Evolutionary conservation across 495 filamentous ascomycete genomes (phyloP).

Genomic region (Penicillium malachiteum): DNA sequence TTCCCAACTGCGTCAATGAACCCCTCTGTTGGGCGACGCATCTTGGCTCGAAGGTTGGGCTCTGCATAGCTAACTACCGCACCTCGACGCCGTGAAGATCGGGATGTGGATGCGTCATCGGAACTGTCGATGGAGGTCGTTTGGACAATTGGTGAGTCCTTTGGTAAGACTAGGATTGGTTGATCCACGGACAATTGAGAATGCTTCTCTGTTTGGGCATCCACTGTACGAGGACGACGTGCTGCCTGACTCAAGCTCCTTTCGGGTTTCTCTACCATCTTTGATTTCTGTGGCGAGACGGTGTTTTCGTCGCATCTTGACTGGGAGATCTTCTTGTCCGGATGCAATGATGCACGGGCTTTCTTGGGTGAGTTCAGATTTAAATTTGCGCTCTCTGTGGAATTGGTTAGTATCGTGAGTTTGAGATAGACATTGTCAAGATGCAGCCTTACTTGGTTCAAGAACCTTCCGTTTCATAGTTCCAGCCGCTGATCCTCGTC

Average conservation of each 20-base stretch:
- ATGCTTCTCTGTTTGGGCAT: constrained; percentile 18
- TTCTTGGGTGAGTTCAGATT: constrained; percentile 36
- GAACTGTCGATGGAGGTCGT: constrained; percentile 7
- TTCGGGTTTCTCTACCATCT: constrained; percentile 9
- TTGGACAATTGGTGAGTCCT: constrained; percentile 13
- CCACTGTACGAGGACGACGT: constrained; percentile 8
- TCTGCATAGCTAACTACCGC: constrained; percentile 78
- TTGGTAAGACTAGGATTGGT: neutral
- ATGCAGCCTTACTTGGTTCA: constrained; percentile 50
- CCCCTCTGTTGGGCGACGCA: constrained; percentile 77
- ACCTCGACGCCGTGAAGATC: constrained; percentile 63
- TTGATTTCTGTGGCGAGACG: constrained; percentile 17
- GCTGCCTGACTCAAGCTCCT: constrained; percentile 8
- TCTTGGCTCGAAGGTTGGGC: constrained; percentile 81
- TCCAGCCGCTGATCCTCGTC: constrained; percentile 15
- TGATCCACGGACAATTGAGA: constrained; percentile 12
- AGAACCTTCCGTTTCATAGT: constrained; percentile 51
- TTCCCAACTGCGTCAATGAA: constrained; percentile 68
- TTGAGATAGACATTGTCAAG: neutral
- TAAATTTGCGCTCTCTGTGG: constrained; percentile 54
- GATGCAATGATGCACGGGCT: constrained; percentile 9
- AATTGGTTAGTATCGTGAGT: constrained; percentile 21
- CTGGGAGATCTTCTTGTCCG: constrained; percentile 14
- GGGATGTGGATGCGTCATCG: constrained; percentile 42
- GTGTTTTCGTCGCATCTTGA: constrained; percentile 14